Evolutionary conservation across 768 basidiomycete species (phyloP).

Genomic region (Strobilomyces echinocephalus): DNA sequence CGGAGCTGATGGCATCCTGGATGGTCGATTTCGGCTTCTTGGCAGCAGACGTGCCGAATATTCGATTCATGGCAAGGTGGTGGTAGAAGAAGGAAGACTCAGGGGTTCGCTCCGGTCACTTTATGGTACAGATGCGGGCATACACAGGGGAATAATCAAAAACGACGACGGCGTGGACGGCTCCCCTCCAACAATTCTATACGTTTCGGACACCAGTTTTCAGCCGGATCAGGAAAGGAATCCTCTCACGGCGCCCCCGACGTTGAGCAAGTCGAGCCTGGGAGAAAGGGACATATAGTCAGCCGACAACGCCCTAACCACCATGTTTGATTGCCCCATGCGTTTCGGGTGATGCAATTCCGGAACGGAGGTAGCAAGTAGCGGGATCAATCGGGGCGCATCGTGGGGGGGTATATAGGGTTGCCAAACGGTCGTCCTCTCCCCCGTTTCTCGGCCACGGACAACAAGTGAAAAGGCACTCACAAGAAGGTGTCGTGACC

Average conservation of each 20-base stretch:
- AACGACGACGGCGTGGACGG: background rate
- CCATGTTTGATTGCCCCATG: background rate
- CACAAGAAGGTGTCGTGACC: slow-evolving; percentile 97
- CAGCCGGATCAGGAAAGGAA: slow-evolving; percentile 56
- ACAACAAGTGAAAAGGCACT: slow-evolving; percentile 31
- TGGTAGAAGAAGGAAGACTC: background rate
- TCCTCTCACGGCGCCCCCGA: slow-evolving; percentile 87
- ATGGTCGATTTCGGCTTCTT: slow-evolving; percentile 84
- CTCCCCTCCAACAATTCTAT: background rate
- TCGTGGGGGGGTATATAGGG: slow-evolving; percentile 12
- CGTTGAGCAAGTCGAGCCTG: slow-evolving; percentile 82
- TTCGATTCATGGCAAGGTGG: slow-evolving; percentile 62
- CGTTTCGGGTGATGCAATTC: background rate
- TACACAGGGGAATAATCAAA: background rate
- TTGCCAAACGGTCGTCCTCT: background rate
- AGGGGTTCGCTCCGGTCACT: no score
- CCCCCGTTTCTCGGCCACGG: background rate
- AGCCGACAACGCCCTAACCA: background rate
- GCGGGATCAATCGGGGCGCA: slow-evolving; percentile 7
- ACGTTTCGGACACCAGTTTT: background rate
- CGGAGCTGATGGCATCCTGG: slow-evolving; percentile 89
- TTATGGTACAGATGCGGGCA: background rate
- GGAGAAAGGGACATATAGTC: slow-evolving; percentile 7
- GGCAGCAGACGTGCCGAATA: slow-evolving; percentile 70
- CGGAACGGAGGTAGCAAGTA: background rate